These are phyloP conservation scores for Aspergillus versicolor DNA, from an alignment of 2,329 filamentous ascomycete genomes.

Conservation along the genomic window DNA sequence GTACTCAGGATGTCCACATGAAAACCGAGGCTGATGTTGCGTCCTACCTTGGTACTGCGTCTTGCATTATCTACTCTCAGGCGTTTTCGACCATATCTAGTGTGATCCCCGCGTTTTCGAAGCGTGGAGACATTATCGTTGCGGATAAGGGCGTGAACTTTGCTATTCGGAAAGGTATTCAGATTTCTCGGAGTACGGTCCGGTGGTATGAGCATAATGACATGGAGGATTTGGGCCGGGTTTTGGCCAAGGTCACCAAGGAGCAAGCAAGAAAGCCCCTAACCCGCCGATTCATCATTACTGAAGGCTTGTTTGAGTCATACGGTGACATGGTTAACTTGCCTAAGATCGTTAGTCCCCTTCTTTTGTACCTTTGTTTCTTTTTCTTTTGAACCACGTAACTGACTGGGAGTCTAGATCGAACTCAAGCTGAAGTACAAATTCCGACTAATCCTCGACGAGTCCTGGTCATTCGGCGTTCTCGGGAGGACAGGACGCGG, in stretches of 20 bases:
- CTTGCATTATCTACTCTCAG: conserved; percentile 93
- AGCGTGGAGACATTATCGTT: conserved; percentile 95
- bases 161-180: conserved; percentile 88
- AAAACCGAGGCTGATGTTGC: conserved; percentile 94
- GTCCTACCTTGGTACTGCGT: conserved; percentile 79
- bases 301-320: conserved; percentile 90
- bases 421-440: conserved; percentile 96
- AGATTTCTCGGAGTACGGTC: conserved; percentile 87
- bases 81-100: conserved; percentile 96
- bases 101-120: conserved; percentile 95
- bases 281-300: conserved; percentile 92
- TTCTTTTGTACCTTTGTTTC: neutral
- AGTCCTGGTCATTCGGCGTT: conserved; percentile 96
- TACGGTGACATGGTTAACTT: conserved; percentile 81
- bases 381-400: neutral
- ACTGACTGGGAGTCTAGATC: conserved; percentile 52
- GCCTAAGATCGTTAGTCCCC: conserved; percentile 69
- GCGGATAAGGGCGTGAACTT: conserved; percentile 93
- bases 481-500: conserved; percentile 88
- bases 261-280: conserved; percentile 87
- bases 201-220: conserved; percentile 96
- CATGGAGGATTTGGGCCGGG: conserved; percentile 85
- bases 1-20: conserved; percentile 97
- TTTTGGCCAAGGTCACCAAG: conserved; percentile 79
- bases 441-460: conserved; percentile 94